Percentiles rank a stretch among this genome's conserved stretches.
These are phyloP conservation scores for Juglanconis sp. DNA, from an alignment of 2,329 filamentous ascomycete genomes.

Conservation along the genomic window DNA sequence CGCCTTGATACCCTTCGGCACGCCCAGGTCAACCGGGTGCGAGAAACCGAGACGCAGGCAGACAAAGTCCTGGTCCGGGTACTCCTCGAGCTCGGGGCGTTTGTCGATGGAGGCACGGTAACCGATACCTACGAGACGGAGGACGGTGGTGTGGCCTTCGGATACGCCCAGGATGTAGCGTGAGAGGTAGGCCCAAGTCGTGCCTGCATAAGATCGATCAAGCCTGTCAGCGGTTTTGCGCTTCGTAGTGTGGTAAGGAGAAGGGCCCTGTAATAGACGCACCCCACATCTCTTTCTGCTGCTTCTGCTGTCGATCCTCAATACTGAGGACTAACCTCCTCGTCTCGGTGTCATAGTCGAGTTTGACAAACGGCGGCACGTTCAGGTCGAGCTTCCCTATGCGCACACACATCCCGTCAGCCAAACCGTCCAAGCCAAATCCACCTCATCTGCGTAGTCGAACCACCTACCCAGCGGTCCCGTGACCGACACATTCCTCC, in stretches of 20 bases:
- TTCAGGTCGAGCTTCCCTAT: slow-evolving; percentile 71
- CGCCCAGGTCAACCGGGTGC: slow-evolving; percentile 85
- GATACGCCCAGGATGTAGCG: slow-evolving; percentile 92
- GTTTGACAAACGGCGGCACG: slow-evolving; percentile 73
- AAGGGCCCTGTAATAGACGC: slow-evolving; percentile 4
- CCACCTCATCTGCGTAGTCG: background rate
- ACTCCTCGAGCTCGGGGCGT: slow-evolving; percentile 69
- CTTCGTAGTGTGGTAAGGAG: background rate
- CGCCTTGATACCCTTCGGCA: slow-evolving; percentile 79
- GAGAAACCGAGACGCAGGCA: slow-evolving; percentile 95
- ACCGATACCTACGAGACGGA: slow-evolving; percentile 90
- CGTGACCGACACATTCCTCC: slow-evolving; percentile 68
- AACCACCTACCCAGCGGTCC: slow-evolving; percentile 69
- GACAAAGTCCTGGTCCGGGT: slow-evolving; percentile 81
- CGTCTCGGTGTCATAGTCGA: slow-evolving; percentile 63
- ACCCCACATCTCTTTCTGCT: slow-evolving; percentile 98
- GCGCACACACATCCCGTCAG: slow-evolving; percentile 13
- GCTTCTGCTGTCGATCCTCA: slow-evolving; percentile 61
- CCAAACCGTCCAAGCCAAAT: slow-evolving; percentile 17
- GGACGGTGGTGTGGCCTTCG: slow-evolving; percentile 90
- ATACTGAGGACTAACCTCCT: slow-evolving; percentile 68
- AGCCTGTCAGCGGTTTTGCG: slow-evolving; percentile 21
- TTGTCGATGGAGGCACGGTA: slow-evolving; percentile 87
- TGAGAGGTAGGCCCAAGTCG: slow-evolving; percentile 82
- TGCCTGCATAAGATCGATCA: slow-evolving; percentile 54